Conservation (phyloP, 345 rosid species). For the Salix purpurea region DNA sequence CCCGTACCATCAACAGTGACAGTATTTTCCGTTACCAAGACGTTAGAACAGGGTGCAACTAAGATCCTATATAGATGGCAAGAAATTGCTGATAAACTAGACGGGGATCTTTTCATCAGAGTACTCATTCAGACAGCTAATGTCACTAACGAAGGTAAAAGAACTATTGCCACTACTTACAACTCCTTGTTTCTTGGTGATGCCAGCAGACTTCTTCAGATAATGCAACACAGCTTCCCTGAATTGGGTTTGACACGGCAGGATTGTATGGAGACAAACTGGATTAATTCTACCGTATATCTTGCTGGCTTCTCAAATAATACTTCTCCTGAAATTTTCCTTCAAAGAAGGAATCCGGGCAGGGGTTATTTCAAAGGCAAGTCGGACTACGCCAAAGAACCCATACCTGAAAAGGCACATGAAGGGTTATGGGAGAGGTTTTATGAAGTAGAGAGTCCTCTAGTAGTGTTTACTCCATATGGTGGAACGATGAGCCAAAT, state of each 20-base stretch:
- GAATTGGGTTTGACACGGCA: slow-evolving; percentile 23
- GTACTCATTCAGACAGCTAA: no score
- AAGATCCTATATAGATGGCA: not conserved
- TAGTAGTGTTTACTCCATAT: slow-evolving; percentile 40
- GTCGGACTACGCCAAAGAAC: slow-evolving; percentile 26
- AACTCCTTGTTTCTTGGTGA: slow-evolving; percentile 18
- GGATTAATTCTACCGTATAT: slow-evolving; percentile 18
- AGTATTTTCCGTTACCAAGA: no score
- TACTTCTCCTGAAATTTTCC: slow-evolving; percentile 21
- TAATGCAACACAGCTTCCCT: slow-evolving; percentile 25
- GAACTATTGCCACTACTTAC: slow-evolving; percentile 7
- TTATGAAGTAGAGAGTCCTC: slow-evolving; percentile 37
- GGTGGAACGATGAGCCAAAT: slow-evolving; percentile 31
- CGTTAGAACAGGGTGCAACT: not conserved
- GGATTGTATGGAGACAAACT: slow-evolving; percentile 30
- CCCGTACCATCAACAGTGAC: no score
- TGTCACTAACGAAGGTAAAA: no score
- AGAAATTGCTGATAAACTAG: no score
- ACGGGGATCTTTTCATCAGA: no score
- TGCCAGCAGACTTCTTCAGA: slow-evolving; percentile 10
- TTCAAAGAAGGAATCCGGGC: slow-evolving; percentile 7
- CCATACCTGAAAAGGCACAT: slow-evolving; percentile 21
- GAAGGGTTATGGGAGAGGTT: slow-evolving; percentile 32
- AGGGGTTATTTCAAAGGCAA: slow-evolving; percentile 29
- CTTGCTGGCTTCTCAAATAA: slow-evolving; percentile 7